phyloP scores from a whole-genome alignment of 441 rosid genomes.

The Brassica hybrid region DNA sequence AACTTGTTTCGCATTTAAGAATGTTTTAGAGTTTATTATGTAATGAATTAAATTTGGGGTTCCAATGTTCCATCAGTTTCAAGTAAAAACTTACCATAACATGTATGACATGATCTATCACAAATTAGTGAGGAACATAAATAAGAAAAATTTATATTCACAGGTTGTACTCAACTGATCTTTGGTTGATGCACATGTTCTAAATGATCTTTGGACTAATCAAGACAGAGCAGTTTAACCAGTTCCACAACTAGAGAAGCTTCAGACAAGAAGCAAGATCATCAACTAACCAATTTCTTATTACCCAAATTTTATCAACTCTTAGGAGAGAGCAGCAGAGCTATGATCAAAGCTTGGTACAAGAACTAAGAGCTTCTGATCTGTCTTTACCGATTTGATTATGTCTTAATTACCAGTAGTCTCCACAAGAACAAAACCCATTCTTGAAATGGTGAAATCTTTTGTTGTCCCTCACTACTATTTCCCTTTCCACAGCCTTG shows the following conservation, averaged over 20 bases:
- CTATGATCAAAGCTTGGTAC: neutral
- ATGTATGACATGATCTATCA: neutral
- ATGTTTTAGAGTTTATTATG: constrained; percentile 11
- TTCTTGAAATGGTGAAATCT: constrained; percentile 56
- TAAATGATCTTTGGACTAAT: neutral
- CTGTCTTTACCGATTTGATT: neutral
- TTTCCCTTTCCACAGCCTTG: constrained; percentile 48
- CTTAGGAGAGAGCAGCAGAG: neutral
- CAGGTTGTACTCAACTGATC: neutral
- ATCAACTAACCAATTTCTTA: neutral
- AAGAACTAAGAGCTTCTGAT: neutral
- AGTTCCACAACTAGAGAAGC: neutral
- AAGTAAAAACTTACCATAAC: neutral
- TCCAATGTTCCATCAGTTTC: constrained; percentile 6
- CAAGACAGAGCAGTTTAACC: neutral
- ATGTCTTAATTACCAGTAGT: neutral
- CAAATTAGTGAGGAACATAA: neutral
- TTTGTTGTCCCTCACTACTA: constrained; percentile 54
- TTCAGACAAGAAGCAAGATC: neutral
- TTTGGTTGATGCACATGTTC: neutral
- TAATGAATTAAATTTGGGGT: neutral
- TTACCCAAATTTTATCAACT: neutral
- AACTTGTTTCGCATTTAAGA: constrained; percentile 8
- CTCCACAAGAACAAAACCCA: constrained; percentile 55
- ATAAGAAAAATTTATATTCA: neutral